Evolutionary conservation across 768 basidiomycete genomes (phyloP), one percentile per base, ranked within the genome.

Genomic region (Kwoniella bestiolae): DNA sequence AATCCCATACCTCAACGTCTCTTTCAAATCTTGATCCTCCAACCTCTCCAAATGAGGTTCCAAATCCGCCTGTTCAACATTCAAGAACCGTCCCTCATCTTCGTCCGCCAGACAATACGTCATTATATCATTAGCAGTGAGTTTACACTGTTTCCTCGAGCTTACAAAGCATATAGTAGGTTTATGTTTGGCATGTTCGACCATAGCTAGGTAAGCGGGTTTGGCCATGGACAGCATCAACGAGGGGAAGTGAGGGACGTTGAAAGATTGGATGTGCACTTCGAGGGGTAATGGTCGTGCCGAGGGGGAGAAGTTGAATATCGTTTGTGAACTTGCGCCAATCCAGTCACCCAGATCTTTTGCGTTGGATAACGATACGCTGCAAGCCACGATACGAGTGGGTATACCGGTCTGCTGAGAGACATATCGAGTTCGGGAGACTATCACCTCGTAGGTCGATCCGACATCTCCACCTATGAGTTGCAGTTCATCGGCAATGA

Each of bases 161-260:
- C 93, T 90, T 0, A 98, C 95, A 66, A 98, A 98, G 67, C 91
- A 83, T 72, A 98, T 90, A 68, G 93, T 91, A 0, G 94, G 94
- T 72, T 91, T 91, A 3, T 86, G 85, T 0, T 88, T 86, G 0
- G 96, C 89, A 69, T 93, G 89, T 76, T 99, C 95, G 47, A 88
- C 83, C 66, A 97, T 90, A 31, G 94, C 89, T 6, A 98, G 86
- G 79, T 97, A 98, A 0, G 95, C 91, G 0, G 96, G 96, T 79
- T 98, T 98, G 8, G 94, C 94, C 96, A 99, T 98, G 49, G 94
- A 87, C 65, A 98, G 92, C 95, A 99, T 98, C 45, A 99, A 84
- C 0, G 94, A 96, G 0, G 96, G 94, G 87, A 95, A 96, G 77
- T 98, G 96, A n/a, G 94, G 92, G 50, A 94, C 91, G 28, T 87